Conservation (phyloP, 1,284 basidiomycete species). For the Coniophora puteana region DNA sequence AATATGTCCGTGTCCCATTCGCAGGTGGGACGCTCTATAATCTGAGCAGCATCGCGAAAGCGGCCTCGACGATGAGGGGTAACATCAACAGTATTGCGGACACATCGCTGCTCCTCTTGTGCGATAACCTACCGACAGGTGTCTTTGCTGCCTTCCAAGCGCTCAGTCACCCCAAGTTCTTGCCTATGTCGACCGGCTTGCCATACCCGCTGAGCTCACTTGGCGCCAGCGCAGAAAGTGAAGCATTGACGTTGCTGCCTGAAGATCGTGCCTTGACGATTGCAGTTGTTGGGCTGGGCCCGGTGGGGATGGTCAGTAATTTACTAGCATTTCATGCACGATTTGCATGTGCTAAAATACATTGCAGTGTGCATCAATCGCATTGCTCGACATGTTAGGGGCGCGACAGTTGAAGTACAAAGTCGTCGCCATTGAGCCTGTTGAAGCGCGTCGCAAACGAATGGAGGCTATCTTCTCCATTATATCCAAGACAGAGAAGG, state of each 20-base stretch:
- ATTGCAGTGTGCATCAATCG: constrained; percentile 52
- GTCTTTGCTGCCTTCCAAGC: constrained; percentile 74
- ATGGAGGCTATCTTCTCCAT: constrained; percentile 49
- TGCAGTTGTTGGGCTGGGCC: constrained; percentile 70
- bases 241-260: constrained; percentile 23
- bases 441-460: constrained; percentile 52
- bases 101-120: constrained; percentile 67
- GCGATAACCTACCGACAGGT: constrained; percentile 78
- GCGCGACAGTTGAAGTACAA: constrained; percentile 42
- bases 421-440: constrained; percentile 62
- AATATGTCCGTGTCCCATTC: constrained; percentile 78
- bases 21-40: constrained; percentile 79
- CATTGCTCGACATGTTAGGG: constrained; percentile 59
- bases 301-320: constrained; percentile 67
- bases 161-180: constrained; percentile 65
- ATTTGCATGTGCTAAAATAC: background rate
- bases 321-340: too few species aligned
- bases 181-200: constrained; percentile 49
- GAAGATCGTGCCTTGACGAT: constrained; percentile 54
- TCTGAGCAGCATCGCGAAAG: constrained; percentile 41
- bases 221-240: constrained; percentile 14
- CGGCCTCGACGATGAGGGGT: constrained; percentile 28
- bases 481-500: constrained; percentile 42
- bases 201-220: constrained; percentile 52
- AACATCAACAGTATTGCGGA: constrained; percentile 45